Evolutionary conservation across 129 eudicot genomes (phyloP).

Genomic region (Oenanthe sinensis): DNA sequence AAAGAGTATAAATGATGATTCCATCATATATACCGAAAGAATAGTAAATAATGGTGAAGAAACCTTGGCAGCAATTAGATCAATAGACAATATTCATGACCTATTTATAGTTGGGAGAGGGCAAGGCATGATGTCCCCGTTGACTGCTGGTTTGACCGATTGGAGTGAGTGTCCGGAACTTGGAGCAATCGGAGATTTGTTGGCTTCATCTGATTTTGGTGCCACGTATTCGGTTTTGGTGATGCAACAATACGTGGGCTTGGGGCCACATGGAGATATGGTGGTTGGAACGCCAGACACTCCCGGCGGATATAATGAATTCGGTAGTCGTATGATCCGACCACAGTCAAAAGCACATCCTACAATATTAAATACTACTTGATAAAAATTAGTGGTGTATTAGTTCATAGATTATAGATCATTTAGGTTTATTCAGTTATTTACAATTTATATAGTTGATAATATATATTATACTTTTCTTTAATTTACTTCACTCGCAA

Average conservation of each 20-base stretch:
- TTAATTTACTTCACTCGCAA: too few species aligned
- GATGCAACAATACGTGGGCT: slow-evolving; percentile 58
- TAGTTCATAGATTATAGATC: not conserved
- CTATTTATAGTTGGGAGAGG: slow-evolving; percentile 82
- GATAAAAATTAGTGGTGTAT: not conserved
- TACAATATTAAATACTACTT: not conserved
- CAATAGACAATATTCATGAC: slow-evolving; percentile 51
- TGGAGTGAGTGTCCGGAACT: slow-evolving; percentile 98
- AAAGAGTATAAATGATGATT: slow-evolving; percentile 23
- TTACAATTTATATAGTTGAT: not conserved
- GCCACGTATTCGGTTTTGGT: slow-evolving; percentile 60
- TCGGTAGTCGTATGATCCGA: slow-evolving; percentile 11
- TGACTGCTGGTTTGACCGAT: slow-evolving; percentile 80
- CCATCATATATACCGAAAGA: slow-evolving; percentile 36
- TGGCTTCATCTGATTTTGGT: slow-evolving; percentile 77
- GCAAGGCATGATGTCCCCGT: slow-evolving; percentile 50
- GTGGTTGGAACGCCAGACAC: slow-evolving; percentile 33
- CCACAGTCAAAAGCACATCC: not conserved
- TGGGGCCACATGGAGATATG: slow-evolving; percentile 25
- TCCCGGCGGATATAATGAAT: slow-evolving; percentile 20
- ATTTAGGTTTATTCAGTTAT: not conserved
- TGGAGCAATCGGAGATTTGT: slow-evolving; percentile 82
- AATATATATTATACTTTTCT: too few species aligned
- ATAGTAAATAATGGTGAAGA: slow-evolving; percentile 66
- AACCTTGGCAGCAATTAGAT: slow-evolving; percentile 57